phyloP scores from a whole-genome alignment of 2,329 filamentous ascomycete species.

The Fusarium fracticaudum region DNA sequence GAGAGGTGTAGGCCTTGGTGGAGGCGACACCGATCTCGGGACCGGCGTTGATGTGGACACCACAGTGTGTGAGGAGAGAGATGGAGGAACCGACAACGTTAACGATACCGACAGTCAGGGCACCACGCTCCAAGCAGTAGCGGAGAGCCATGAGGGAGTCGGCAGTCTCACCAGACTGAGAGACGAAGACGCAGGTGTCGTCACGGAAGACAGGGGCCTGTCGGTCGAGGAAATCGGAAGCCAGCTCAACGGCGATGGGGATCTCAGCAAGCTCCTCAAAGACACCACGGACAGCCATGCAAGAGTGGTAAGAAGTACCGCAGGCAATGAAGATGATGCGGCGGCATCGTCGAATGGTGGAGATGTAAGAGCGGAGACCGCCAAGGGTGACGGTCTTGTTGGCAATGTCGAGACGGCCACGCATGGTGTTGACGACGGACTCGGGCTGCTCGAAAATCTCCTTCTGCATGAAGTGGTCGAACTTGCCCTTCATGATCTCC shows the following conservation, averaged over 20 bases:
- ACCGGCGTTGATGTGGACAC: conserved; percentile 99
- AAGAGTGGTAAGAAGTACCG: conserved; percentile 98
- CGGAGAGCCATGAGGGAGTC: conserved; percentile 96
- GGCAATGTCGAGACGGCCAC: conserved; percentile 91
- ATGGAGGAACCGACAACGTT: conserved; percentile 99
- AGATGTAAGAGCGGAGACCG: conserved; percentile 94
- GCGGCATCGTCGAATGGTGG: conserved; percentile 94
- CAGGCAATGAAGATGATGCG: conserved; percentile 99
- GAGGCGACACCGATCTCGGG: conserved; percentile 99
- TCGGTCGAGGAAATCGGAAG: conserved; percentile 97
- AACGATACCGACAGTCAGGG: conserved; percentile 96
- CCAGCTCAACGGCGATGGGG: conserved; percentile 94
- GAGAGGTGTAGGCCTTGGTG: conserved; percentile 98
- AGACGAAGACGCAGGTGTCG: conserved; percentile 98
- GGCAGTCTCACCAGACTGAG: conserved; percentile 97
- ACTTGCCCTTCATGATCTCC: conserved; percentile 99
- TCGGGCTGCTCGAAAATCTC: conserved; percentile 99
- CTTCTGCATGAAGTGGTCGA: conserved; percentile 99
- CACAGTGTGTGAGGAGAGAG: conserved; percentile 97
- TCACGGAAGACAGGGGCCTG: conserved; percentile 98
- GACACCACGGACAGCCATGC: conserved; percentile 97
- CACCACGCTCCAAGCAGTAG: conserved; percentile 97
- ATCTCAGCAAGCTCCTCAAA: conserved; percentile 99
- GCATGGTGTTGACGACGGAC: conserved; percentile 99
- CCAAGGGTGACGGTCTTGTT: conserved; percentile 97